Evolutionary conservation across 2,329 filamentous ascomycete species (phyloP), one percentile per base, ranked within the genome.

Genomic region (Colletotrichum horii): DNA sequence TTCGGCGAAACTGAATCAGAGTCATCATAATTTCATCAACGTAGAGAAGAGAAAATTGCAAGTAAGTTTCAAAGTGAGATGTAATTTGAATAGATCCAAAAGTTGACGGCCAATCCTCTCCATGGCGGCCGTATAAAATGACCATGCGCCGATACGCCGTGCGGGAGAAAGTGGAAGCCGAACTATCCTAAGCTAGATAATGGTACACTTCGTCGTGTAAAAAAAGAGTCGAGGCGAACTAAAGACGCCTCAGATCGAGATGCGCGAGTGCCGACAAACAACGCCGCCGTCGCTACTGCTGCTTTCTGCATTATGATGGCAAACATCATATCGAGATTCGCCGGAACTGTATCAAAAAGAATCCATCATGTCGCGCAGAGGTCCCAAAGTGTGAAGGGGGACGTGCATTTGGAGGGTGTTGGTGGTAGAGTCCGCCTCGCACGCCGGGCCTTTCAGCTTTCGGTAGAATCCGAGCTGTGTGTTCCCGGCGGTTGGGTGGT

Each of bases 111-210:
- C 61, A 66, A 19, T 61, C 65, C 32, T 66, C 60, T 62, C 56
- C 58, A 15, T 65, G 61, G 62, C 74, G 71, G 60, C 62, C 74
- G 66, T 72, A 62, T 7, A 14, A 74, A 66, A 71, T 58, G 69
- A 70, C 70, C 38, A 76, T 71, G 66, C 76, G 60, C 76, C 76
- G 43, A 52, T 71, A 77, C 76, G 76, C 76, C 76, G 58, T 71
- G 76, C 75, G 60, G 67, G 66, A 62, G 55, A 55, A 70, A 34
- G 30, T 26, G 30, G 62, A 70, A 64, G 62, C 75, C 65, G 65
- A 66, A 74, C 70, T 76, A 74, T 74, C 74, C 71, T 76, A 76
- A 70, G 12, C 70, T 66, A 58, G 65, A 75, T 22, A 69, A 70
- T 70, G 56, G 61, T 69, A 76, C 48, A 76, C 70, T 48, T 67